Conservation (phyloP, 2,329 filamentous ascomycete genomes). For the Chaetomiaceae sp. region DNA sequence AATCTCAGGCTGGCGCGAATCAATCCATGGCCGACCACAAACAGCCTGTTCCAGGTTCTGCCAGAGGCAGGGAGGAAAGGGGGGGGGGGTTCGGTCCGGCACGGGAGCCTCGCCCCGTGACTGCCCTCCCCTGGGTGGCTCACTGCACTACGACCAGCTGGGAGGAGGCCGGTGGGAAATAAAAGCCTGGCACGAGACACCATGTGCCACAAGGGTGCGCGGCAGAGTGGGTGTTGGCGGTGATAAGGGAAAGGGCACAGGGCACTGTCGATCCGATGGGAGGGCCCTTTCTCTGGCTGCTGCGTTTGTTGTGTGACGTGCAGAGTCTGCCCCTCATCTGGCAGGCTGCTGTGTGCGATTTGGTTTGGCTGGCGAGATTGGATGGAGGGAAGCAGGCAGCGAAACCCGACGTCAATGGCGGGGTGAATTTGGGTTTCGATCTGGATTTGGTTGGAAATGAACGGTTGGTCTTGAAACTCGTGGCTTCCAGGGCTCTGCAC, state of each 20-base stretch:
- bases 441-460: no score
- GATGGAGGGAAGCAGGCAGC: neutral
- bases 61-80: neutral
- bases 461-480: neutral
- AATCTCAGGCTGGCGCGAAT: neutral
- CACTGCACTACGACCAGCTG: neutral
- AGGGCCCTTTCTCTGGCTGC: conserved; percentile 8
- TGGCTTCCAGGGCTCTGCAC: no score
- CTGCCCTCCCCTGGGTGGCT: no score
- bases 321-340: conserved; percentile 7
- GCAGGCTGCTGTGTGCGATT: no score
- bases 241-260: conserved; percentile 15
- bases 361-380: no score
- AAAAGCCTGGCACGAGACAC: conserved; percentile 9
- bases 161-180: neutral
- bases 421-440: no score
- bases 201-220: conserved; percentile 10
- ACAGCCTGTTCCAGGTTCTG: no score
- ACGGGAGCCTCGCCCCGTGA: conserved; percentile 14
- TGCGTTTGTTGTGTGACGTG: conserved; percentile 13
- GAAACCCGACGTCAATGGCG: neutral
- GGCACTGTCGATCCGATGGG: conserved; percentile 10
- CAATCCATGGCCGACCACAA: neutral
- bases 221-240: neutral
- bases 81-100: neutral